Conservation (phyloP, 768 basidiomycete species). For the Vararia minispora region DNA sequence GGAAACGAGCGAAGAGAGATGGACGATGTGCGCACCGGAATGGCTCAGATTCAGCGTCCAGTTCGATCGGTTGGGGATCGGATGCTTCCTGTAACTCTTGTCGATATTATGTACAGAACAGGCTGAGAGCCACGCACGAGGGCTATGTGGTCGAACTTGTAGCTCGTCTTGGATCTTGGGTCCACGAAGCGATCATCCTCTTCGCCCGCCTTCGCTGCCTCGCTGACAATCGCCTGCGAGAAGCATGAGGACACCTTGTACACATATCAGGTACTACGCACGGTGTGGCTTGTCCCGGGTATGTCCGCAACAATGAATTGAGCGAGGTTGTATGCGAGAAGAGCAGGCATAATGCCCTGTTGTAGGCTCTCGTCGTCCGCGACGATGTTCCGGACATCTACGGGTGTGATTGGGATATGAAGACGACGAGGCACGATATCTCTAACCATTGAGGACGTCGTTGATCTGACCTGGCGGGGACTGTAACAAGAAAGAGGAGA, state of each 20-base stretch:
- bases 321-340: conserved; percentile 76
- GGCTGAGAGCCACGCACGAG: conserved; percentile 40
- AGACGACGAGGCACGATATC: conserved; percentile 3
- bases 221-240: conserved; percentile 70
- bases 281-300: conserved; percentile 68
- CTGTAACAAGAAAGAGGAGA: conserved; percentile 74
- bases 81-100: conserved; percentile 53
- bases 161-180: conserved; percentile 67
- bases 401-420: conserved; percentile 7
- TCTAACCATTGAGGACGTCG: conserved; percentile 81
- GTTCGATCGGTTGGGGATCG: conserved; percentile 53
- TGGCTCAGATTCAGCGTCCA: conserved; percentile 55
- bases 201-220: conserved; percentile 45
- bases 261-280: conserved; percentile 23
- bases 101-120: not conserved
- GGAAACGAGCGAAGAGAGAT: not conserved
- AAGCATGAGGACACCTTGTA: not conserved
- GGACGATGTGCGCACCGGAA: conserved; percentile 46
- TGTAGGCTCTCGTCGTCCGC: conserved; percentile 79
- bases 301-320: conserved; percentile 86
- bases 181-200: conserved; percentile 71
- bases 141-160: conserved; percentile 76
- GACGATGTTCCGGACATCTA: conserved; percentile 88
- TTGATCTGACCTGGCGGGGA: conserved; percentile 95
- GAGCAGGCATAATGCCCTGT: conserved; percentile 61